Percentiles rank a stretch among this genome's conserved stretches.
These are phyloP conservation scores for Clonostachys rosea DNA, from an alignment of 2,329 filamentous ascomycete genomes.

Conservation along the genomic window DNA sequence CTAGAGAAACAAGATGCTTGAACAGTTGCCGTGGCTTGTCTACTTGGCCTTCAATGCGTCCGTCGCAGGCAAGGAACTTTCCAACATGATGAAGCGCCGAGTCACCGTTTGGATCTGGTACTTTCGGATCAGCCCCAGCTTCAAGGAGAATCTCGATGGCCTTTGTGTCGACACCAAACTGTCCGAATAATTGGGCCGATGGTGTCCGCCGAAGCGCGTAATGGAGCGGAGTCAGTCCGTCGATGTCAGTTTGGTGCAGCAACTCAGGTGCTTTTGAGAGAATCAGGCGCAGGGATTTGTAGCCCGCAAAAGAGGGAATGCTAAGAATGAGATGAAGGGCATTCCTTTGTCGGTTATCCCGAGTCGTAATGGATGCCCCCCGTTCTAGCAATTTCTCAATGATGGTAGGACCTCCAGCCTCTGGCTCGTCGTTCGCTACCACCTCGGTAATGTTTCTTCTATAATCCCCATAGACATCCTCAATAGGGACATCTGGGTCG, in stretches of 20 bases:
- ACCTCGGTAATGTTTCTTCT: no score
- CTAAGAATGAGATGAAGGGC: background rate
- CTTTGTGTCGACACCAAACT: background rate
- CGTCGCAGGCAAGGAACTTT: no score
- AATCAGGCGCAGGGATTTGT: no score
- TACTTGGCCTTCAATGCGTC: background rate
- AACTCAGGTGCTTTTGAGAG: background rate
- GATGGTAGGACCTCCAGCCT: background rate
- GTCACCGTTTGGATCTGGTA: background rate
- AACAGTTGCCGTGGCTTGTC: background rate
- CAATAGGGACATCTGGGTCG: background rate
- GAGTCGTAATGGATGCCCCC: background rate
- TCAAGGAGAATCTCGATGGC: background rate
- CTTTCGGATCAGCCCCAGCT: background rate
- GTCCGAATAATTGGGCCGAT: no score
- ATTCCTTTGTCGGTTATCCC: background rate
- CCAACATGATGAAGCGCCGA: no score
- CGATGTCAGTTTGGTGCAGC: background rate
- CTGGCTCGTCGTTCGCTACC: background rate
- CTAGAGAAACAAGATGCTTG: background rate
- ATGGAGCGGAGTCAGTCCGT: background rate
- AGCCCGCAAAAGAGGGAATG: no score
- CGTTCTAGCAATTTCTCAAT: background rate
- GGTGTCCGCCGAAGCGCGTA: background rate
- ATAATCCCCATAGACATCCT: background rate